Percentiles rank a stretch among this genome's conserved stretches.
phyloP scores from a whole-genome alignment of 129 eudicot genomes.

The Lactuca saligna region DNA sequence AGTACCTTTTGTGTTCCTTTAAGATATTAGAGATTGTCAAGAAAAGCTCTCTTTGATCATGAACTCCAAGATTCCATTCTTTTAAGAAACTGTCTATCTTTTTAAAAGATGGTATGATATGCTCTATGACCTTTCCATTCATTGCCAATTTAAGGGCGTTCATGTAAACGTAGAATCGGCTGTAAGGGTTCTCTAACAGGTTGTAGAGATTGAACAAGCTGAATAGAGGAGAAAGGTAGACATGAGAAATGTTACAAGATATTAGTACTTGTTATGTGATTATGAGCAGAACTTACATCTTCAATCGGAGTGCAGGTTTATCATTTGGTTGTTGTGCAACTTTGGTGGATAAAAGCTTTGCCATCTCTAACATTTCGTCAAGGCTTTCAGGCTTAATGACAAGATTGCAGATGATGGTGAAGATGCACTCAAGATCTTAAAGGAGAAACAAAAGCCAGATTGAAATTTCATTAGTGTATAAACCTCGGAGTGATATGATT shows the following conservation, averaged over 20 bases:
- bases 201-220: slow-evolving; percentile 92
- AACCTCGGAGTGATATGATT: no score
- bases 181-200: slow-evolving; percentile 76
- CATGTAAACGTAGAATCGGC: slow-evolving; percentile 82
- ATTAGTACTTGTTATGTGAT: not conserved
- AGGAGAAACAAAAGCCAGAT: slow-evolving; percentile 7
- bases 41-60: slow-evolving; percentile 81
- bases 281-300: slow-evolving; percentile 49
- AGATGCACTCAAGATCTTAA: slow-evolving; percentile 78
- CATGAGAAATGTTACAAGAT: not conserved
- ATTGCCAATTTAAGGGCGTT: slow-evolving; percentile 77
- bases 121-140: slow-evolving; percentile 73
- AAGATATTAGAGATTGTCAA: slow-evolving; percentile 59
- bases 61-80: slow-evolving; percentile 90
- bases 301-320: slow-evolving; percentile 77
- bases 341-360: slow-evolving; percentile 71
- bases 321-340: slow-evolving; percentile 69
- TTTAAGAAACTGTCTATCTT: slow-evolving; percentile 70
- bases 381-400: slow-evolving; percentile 74
- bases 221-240: slow-evolving; percentile 9
- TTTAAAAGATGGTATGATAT: slow-evolving; percentile 71
- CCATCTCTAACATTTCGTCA: slow-evolving; percentile 79
- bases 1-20: slow-evolving; percentile 82
- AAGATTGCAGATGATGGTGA: slow-evolving; percentile 82
- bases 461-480: not conserved